These are phyloP conservation scores for Simmondsia chinensis DNA, from an alignment of 148 eudicot genomes.

Conservation along the genomic window DNA sequence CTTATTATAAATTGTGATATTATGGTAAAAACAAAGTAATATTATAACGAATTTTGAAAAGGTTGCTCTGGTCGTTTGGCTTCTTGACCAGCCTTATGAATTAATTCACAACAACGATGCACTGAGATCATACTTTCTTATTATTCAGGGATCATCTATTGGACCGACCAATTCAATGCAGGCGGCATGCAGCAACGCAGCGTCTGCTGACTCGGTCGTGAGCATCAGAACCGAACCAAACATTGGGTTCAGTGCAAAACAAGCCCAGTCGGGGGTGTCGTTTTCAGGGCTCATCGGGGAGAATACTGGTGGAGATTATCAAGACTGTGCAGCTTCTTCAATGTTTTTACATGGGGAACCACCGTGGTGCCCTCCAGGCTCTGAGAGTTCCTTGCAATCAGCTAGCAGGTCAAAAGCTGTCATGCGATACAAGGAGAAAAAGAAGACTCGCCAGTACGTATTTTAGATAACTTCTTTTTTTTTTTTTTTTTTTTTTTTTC, in stretches of 20 bases:
- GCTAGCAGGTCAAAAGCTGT: constrained; percentile 69
- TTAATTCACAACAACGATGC: too few relatives aligned
- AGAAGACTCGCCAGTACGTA: constrained; percentile 79
- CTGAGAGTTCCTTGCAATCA: constrained; percentile 41
- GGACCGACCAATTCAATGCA: constrained; percentile 19
- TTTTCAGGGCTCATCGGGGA: constrained; percentile 74
- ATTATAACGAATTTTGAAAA: too few relatives aligned
- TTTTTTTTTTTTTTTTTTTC: too few relatives aligned
- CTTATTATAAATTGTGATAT: too few relatives aligned
- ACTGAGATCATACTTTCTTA: constrained; percentile 1
- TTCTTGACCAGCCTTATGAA: too few relatives aligned
- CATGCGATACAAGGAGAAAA: constrained; percentile 93
- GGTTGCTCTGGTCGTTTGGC: too few relatives aligned
- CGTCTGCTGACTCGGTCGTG: constrained; percentile 39
- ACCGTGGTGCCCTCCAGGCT: constrained; percentile 56
- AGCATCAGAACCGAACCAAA: constrained; percentile 57
- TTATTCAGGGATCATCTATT: constrained; percentile 25
- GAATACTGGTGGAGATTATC: constrained; percentile 68
- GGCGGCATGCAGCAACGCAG: constrained; percentile 52
- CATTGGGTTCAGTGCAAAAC: constrained; percentile 34
- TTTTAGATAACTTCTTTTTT: too few relatives aligned
- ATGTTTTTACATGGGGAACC: constrained; percentile 75
- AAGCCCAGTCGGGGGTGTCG: constrained; percentile 53
- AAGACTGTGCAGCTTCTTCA: constrained; percentile 83
- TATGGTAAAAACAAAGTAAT: too few relatives aligned